Base-by-base conservation (phyloP, 768 basidiomycete genomes). In the Suillus plorans region DNA sequence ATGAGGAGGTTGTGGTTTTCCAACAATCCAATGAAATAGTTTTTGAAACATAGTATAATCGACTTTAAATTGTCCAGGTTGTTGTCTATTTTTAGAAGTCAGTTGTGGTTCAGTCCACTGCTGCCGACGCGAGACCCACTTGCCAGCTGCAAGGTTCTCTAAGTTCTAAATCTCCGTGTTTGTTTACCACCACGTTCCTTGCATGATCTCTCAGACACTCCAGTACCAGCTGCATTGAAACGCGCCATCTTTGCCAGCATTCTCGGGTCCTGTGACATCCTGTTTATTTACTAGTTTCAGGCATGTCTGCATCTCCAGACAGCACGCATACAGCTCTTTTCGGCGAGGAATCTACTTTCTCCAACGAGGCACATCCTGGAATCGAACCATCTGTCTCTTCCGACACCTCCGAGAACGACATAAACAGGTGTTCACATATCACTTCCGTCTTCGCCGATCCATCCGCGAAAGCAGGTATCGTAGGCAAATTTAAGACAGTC, bases 401-500 rank as follows among this genome's bases (percentile, higher is more conserved):
- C n/a, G 72, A 73, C 10, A 4, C 64, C 18, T 44, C 57, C 10
- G 69, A 72, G 20, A 47, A 47, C 4, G 42, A 55, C 42, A 18
- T 61, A 12, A 45, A 59, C 6, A 53, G 68, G 10, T 80, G 81
- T 62, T 42, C 82, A 7, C 88, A 89, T 70, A 71, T 88, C 44
- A 57, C 72, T 9, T 66, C 71, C 28, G 64, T 75, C 16, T 69
- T 85, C 20, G 76, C 74, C 14, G 80, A 81, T n/a, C 71, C 74
- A 20, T 62, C 68, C 6, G 66, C 70, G 31, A 66, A 68, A 16
- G 66, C 69, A 8, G 67, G 68, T 2, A 62, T 84, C n/a, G 63
- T 85, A 49, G 73, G 77, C 64, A 87, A 83, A 70, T 90, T 84
- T 72, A 83, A 79, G 67, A 78, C 79, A 2, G 83, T 85, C 12